Percentiles rank a stretch among this genome's conserved stretches.
phyloP scores from a whole-genome alignment of 192 early-diverging fungal genomes.

The Linnemannia exigua region DNA sequence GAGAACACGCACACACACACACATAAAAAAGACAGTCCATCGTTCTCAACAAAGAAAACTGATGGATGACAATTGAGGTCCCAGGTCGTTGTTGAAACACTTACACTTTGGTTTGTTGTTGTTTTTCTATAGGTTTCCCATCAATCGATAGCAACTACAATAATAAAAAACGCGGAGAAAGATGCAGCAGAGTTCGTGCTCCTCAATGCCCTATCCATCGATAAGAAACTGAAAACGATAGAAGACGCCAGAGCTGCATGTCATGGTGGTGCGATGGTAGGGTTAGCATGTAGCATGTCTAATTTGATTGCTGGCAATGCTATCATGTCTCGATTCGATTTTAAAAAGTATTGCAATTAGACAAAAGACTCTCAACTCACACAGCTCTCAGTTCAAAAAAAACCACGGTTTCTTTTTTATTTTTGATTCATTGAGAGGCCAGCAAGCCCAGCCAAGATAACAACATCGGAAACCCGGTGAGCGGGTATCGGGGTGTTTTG shows the following conservation, averaged over 20 bases:
- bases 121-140: not conserved
- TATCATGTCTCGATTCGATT: not conserved
- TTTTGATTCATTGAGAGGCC: not conserved
- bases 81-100: not conserved
- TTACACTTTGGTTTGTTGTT: not conserved
- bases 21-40: no score
- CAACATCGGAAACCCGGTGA: not conserved
- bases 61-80: no score
- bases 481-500: not conserved
- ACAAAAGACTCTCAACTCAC: not conserved
- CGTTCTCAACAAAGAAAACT: not conserved
- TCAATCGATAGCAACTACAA: not conserved
- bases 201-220: not conserved
- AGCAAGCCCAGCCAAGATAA: no score
- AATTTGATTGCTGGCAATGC: not conserved
- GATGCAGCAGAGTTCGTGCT: no score
- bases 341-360: constrained; percentile 4
- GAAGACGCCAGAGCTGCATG: not conserved
- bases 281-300: not conserved
- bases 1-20: no score
- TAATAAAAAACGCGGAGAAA: no score
- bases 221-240: not conserved
- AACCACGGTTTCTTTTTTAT: not conserved
- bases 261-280: no score
- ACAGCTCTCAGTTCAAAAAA: no score